phyloP scores from a whole-genome alignment of 192 early-diverging fungal genomes.

The Chytriomyces sp. region DNA sequence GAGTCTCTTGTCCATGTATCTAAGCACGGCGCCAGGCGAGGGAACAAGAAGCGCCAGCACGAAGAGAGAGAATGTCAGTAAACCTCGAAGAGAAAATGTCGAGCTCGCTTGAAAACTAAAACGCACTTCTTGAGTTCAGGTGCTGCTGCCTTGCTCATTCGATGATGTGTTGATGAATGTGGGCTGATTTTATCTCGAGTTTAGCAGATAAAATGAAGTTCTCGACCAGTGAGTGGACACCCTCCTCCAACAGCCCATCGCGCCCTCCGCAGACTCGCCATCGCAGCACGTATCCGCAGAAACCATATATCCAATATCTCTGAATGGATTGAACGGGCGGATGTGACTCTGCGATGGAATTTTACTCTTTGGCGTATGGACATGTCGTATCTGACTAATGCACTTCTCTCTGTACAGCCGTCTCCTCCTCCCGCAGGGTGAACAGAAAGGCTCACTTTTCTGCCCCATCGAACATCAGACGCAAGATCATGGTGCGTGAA shows the following conservation, averaged over 20 bases:
- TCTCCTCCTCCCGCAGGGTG: conserved; percentile 71
- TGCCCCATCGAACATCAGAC: conserved; percentile 90
- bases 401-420: conserved; percentile 9
- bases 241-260: not conserved
- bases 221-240: conserved; percentile 8
- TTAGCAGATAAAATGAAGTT: conserved; percentile 22
- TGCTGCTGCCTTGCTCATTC: conserved; percentile 64
- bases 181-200: too few relatives aligned
- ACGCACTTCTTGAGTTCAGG: conserved; percentile 70
- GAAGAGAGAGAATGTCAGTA: not conserved
- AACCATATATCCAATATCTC: not conserved
- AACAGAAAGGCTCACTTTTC: conserved; percentile 98
- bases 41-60: not conserved
- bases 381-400: too few relatives aligned
- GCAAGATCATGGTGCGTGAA: conserved; percentile 83
- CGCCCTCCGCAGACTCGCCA: conserved; percentile 2
- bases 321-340: not conserved
- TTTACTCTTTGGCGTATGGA: too few relatives aligned
- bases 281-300: not conserved
- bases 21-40: conserved; percentile 18
- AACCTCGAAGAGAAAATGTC: not conserved
- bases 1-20: conserved; percentile 93
- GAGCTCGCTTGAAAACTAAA: not conserved
- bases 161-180: conserved; percentile 18
- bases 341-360: not conserved